Conservation (phyloP, 805 yeast species). For the Starmera pachycereana region DNA sequence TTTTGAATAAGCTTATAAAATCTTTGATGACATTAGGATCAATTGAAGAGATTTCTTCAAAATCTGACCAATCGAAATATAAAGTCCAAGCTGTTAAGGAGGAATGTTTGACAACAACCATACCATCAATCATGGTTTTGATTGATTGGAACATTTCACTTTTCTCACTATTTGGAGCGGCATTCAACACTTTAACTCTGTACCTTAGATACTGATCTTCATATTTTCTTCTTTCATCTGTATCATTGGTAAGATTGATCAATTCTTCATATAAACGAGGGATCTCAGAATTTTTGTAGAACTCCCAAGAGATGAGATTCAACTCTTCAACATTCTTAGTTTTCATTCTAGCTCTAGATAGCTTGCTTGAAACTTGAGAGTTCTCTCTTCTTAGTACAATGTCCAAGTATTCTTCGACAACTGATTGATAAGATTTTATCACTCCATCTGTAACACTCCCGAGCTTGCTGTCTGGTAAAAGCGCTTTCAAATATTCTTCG, state of each 20-base stretch:
- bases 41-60: slow-evolving; percentile 34
- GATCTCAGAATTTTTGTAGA: slow-evolving; percentile 40
- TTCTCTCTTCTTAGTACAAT: slow-evolving; percentile 31
- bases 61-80: slow-evolving; percentile 68
- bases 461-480: slow-evolving; percentile 47
- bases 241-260: slow-evolving; percentile 54
- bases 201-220: slow-evolving; percentile 56
- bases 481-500: slow-evolving; percentile 36
- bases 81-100: slow-evolving; percentile 62
- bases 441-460: slow-evolving; percentile 41
- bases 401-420: slow-evolving; percentile 33
- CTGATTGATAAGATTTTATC: slow-evolving; percentile 36
- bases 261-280: slow-evolving; percentile 43
- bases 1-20: slow-evolving; percentile 46
- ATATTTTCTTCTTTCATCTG: slow-evolving; percentile 39
- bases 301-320: slow-evolving; percentile 35
- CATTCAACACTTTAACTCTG: slow-evolving; percentile 41
- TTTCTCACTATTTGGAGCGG: slow-evolving; percentile 38
- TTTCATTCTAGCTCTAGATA: slow-evolving; percentile 39
- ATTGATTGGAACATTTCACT: slow-evolving; percentile 30
- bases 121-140: slow-evolving; percentile 51
- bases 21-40: slow-evolving; percentile 36
- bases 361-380: slow-evolving; percentile 26
- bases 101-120: slow-evolving; percentile 57
- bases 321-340: slow-evolving; percentile 9